phyloP scores from a whole-genome alignment of 108 stramenopile species.

The Tribonema minus region DNA sequence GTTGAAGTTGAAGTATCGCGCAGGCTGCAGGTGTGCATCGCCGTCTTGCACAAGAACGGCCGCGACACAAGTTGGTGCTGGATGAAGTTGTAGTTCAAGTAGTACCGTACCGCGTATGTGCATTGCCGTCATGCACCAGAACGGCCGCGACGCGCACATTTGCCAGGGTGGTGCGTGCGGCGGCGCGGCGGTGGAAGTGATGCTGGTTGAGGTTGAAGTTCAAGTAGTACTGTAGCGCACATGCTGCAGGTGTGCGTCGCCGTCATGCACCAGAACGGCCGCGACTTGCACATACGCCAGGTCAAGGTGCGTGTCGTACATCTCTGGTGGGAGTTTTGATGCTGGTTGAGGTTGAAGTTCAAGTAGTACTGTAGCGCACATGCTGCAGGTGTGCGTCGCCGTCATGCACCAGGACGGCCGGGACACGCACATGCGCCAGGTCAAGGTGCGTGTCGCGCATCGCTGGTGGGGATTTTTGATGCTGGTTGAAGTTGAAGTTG shows the following conservation, averaged over 20 bases:
- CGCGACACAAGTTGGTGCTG: slow-evolving; percentile 88
- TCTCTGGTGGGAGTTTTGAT: too few species aligned
- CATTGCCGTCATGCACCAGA: slow-evolving; percentile 89
- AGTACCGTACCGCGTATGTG: slow-evolving; percentile 83
- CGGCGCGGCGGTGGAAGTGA: too few species aligned
- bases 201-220: too few species aligned
- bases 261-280: slow-evolving; percentile 94
- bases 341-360: too few species aligned
- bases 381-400: slow-evolving; percentile 77
- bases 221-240: too few species aligned
- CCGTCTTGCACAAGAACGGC: slow-evolving; percentile 94
- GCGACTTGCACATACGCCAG: slow-evolving; percentile 89
- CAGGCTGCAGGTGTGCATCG: slow-evolving; percentile 78
- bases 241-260: slow-evolving; percentile 79
- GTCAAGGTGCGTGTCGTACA: too few species aligned
- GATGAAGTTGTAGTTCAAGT: too few species aligned
- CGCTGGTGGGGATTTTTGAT: too few species aligned
- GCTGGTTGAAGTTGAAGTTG: too few species aligned
- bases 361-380: too few species aligned
- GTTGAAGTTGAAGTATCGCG: too few species aligned
- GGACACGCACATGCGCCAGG: slow-evolving; percentile 89
- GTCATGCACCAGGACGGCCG: slow-evolving; percentile 96
- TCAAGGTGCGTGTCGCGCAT: too few species aligned
- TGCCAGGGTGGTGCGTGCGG: slow-evolving; percentile 83
- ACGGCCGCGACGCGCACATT: slow-evolving; percentile 91